Percentiles rank a stretch among this genome's conserved stretches.
phyloP scores from a whole-genome alignment of 495 filamentous ascomycete genomes.

The Daldinia decipiens region DNA sequence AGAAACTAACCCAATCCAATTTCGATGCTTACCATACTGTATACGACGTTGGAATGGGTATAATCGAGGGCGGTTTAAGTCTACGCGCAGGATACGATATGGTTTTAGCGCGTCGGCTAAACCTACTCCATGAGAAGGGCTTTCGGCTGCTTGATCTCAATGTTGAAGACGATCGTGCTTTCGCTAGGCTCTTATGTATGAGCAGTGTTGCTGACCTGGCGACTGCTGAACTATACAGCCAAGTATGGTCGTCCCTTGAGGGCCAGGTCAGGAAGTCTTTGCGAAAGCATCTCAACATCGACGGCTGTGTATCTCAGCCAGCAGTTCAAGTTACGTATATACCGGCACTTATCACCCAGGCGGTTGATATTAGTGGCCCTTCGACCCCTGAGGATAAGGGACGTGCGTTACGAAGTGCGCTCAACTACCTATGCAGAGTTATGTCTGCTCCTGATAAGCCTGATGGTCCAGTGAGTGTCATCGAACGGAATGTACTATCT shows the following conservation, averaged over 20 bases:
- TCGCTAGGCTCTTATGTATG: conserved; percentile 52
- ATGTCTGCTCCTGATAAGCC: conserved; percentile 28
- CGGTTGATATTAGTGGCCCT: conserved; percentile 21
- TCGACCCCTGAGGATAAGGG: conserved; percentile 21
- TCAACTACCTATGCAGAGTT: conserved; percentile 38
- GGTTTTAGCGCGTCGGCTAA: conserved; percentile 45
- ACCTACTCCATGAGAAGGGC: conserved; percentile 35
- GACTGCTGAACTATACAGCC: conserved; percentile 48
- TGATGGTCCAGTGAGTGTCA: conserved; percentile 25
- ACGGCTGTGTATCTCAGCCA: conserved; percentile 44
- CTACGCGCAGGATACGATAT: conserved; percentile 51
- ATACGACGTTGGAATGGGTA: conserved; percentile 45
- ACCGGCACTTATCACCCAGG: conserved; percentile 47
- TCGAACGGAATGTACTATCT: conserved; percentile 39
- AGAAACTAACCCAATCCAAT: conserved; percentile 49
- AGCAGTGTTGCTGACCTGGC: conserved; percentile 44
- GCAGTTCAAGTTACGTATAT: conserved; percentile 54
- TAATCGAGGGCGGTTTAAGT: conserved; percentile 37
- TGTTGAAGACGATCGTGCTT: conserved; percentile 45
- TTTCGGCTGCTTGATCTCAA: conserved; percentile 46
- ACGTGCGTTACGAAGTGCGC: conserved; percentile 28
- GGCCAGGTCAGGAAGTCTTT: conserved; percentile 32
- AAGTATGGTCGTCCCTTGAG: conserved; percentile 44
- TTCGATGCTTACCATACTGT: conserved; percentile 49
- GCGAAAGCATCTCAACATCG: conserved; percentile 46